These are phyloP conservation scores for Flaveria ramosissima DNA, from an alignment of 129 eudicot species.

Conservation along the genomic window DNA sequence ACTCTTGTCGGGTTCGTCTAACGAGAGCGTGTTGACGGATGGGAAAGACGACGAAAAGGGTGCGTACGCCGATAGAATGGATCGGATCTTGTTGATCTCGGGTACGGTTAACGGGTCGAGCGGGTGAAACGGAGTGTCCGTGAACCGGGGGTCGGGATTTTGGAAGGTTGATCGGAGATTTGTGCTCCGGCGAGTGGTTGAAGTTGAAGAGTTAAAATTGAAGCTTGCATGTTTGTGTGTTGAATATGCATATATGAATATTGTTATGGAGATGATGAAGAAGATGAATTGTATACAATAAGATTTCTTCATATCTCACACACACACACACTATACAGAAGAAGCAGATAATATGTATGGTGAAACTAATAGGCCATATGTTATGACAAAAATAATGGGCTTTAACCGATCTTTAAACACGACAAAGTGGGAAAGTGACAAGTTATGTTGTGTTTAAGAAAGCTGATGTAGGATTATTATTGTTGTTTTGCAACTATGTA, in stretches of 20 bases:
- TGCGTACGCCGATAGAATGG: slow-evolving; percentile 39
- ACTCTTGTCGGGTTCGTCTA: slow-evolving; percentile 60
- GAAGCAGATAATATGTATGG: too few species aligned
- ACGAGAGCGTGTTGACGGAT: slow-evolving; percentile 48
- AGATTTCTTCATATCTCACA: slow-evolving; percentile 25
- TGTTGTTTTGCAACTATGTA: too few species aligned
- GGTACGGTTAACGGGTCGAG: slow-evolving; percentile 60
- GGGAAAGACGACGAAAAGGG: slow-evolving; percentile 38
- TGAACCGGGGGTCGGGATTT: slow-evolving; percentile 25
- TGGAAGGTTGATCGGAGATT: slow-evolving; percentile 15
- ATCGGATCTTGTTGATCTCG: slow-evolving; percentile 48
- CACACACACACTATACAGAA: too few species aligned
- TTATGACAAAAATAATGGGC: too few species aligned
- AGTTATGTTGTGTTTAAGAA: too few species aligned
- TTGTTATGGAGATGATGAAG: slow-evolving; percentile 15
- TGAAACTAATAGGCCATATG: too few species aligned
- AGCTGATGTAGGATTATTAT: too few species aligned
- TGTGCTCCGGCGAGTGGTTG: slow-evolving; percentile 24
- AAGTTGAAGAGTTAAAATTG: not conserved
- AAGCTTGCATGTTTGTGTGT: not conserved
- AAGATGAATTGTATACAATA: slow-evolving; percentile 9
- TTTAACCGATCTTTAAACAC: too few species aligned
- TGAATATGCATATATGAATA: slow-evolving; percentile 27
- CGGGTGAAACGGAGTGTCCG: slow-evolving; percentile 50
- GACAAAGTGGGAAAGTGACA: too few species aligned